Evolutionary conservation across 345 rosid species (phyloP).

Genomic region (Salix arbutifolia): DNA sequence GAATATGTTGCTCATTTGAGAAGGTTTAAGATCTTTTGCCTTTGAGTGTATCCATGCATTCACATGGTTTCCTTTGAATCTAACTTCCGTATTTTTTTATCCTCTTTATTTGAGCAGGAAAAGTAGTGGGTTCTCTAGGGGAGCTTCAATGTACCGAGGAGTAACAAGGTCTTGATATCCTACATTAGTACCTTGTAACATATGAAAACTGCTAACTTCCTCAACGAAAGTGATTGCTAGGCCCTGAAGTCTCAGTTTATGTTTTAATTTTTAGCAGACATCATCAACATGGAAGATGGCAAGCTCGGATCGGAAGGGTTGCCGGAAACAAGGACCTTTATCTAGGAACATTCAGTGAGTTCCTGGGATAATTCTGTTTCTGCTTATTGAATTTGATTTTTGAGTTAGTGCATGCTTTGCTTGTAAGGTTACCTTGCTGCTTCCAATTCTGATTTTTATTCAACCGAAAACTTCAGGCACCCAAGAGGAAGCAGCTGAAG

Average conservation of each 20-base stretch:
- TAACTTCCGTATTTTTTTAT: not conserved
- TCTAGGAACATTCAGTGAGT: conserved; percentile 89
- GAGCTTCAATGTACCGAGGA: conserved; percentile 98
- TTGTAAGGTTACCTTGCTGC: not conserved
- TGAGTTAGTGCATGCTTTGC: not conserved
- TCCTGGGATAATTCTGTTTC: not conserved
- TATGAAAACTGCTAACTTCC: not conserved
- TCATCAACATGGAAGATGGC: conserved; percentile 99
- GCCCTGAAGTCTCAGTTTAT: conserved; percentile 11
- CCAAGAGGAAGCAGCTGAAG: conserved; percentile 98
- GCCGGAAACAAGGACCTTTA: conserved; percentile 98
- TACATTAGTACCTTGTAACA: not conserved
- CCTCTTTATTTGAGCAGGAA: conserved; percentile 43
- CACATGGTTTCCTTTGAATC: not conserved
- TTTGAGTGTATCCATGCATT: not conserved
- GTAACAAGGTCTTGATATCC: conserved; percentile 66
- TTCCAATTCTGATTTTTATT: not conserved
- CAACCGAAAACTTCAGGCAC: conserved; percentile 50
- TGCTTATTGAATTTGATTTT: too few relatives aligned
- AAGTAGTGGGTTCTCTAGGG: conserved; percentile 98
- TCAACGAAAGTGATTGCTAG: not conserved
- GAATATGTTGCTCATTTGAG: conserved; percentile 92
- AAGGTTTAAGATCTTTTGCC: conserved; percentile 37
- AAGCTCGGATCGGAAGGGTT: conserved; percentile 96
- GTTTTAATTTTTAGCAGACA: conserved; percentile 38